Base-by-base conservation (phyloP, 2,329 filamentous ascomycete species). In the Diaporthe sp. region DNA sequence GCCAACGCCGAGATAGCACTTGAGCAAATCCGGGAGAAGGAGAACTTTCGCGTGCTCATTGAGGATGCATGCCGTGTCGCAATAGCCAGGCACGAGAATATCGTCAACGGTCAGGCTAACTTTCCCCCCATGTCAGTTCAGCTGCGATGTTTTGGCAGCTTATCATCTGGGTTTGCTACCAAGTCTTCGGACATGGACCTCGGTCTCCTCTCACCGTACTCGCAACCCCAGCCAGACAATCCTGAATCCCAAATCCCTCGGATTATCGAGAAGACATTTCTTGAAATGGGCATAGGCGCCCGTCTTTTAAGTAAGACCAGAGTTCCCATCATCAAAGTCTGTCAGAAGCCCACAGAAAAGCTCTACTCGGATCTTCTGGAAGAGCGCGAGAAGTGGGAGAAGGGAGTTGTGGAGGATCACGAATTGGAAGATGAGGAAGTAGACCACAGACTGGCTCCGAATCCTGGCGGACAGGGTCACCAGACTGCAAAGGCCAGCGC, bases 171-270 rank as follows among this genome's bases (percentile, higher is more conserved):
- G 0, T 98, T 98, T 84, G 96, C 94, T 4, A 95, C 94, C 15
- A 94, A 94, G 79, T 91, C 92, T n/a, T 96, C 95, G 1, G 95
- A 98, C 80, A 95, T 98, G 93, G 96, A 98, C 83, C 89, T 98
- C 42, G 94, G 93, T 12, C 89, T 98, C 46, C 86, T 97, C 7
- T 93, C 94, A 1, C 90, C 90, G 4, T 84, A 88, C 67, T 93
- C 93, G 2, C 81, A 83, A 28, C 85, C 88, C 59, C 86, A 89
- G 70, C 87, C 89, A 3, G 88, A 91, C 76, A 86, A 86, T 19
- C 82, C 88, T 22, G 88, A 88, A 44, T 92, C 91, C 7, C 87
- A 89, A 1, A 92, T 97, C 73, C 95, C 95, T 2, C 90, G 94
- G 34, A 81, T 96, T 9, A 84, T 98, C 2, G 95, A 97, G 81